Conservation (phyloP, 1,139 yeast species). For the Yamadazyma sp. region DNA sequence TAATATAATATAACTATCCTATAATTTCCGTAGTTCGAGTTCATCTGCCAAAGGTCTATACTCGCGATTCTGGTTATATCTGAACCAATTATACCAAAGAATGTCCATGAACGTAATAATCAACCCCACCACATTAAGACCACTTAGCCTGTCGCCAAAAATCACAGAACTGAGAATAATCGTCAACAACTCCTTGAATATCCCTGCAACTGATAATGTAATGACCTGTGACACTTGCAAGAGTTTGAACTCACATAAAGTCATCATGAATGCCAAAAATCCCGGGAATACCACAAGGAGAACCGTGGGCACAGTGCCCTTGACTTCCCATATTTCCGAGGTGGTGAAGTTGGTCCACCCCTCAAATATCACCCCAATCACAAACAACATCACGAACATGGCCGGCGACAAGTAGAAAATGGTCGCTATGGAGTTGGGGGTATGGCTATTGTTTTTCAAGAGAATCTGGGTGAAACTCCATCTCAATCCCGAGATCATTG, state of each 20-base stretch:
- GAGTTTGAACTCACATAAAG: constrained; percentile 82
- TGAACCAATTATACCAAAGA: constrained; percentile 72
- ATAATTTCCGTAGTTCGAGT: constrained; percentile 14
- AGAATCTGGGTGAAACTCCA: constrained; percentile 94
- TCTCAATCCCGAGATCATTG: constrained; percentile 82
- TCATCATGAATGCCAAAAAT: constrained; percentile 82
- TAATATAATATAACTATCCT: no score
- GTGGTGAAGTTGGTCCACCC: constrained; percentile 54
- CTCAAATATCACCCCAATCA: constrained; percentile 64
- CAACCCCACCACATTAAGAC: constrained; percentile 74
- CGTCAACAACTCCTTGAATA: constrained; percentile 86
- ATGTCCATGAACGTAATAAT: constrained; percentile 75
- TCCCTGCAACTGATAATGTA: constrained; percentile 87
- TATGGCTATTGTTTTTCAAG: constrained; percentile 57
- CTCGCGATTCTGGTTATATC: constrained; percentile 33
- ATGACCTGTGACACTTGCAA: constrained; percentile 81
- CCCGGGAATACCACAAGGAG: constrained; percentile 77
- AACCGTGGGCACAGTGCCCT: constrained; percentile 56
- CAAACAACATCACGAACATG: constrained; percentile 64
- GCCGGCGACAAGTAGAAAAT: constrained; percentile 83
- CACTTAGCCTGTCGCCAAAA: constrained; percentile 70
- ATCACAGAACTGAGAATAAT: constrained; percentile 68
- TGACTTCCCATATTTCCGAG: constrained; percentile 62
- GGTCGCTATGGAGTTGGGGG: constrained; percentile 76
- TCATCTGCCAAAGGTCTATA: constrained; percentile 10